Conservation (phyloP, 306 rosid genomes). For the Lablab purpureus region DNA sequence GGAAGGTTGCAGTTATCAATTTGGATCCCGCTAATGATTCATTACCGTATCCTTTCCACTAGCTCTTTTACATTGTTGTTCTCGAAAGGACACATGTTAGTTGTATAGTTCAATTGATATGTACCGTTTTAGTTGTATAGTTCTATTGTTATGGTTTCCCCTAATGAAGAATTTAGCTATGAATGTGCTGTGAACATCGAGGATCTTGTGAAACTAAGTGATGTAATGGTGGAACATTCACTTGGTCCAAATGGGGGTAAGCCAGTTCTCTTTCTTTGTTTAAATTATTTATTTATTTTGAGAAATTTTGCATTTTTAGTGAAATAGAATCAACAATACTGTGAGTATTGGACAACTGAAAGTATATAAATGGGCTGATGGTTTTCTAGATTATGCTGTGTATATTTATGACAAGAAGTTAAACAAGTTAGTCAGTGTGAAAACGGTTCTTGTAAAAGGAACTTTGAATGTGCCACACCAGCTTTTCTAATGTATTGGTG, state of each 20-base stretch:
- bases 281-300: not conserved
- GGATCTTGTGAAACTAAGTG: conserved; percentile 82
- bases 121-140: conserved; percentile 23
- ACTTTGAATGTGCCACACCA: not conserved
- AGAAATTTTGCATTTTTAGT: not conserved
- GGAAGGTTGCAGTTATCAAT: conserved; percentile 92
- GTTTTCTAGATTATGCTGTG: conserved; percentile 23
- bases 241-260: conserved; percentile 98
- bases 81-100: not conserved
- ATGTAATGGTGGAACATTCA: conserved; percentile 84
- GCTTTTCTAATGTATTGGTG: conserved; percentile 21
- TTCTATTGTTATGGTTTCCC: conserved; percentile 49
- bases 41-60: conserved; percentile 76
- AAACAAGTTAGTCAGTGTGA: not conserved
- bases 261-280: not conserved
- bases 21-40: conserved; percentile 95
- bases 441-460: conserved; percentile 13
- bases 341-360: conserved; percentile 5
- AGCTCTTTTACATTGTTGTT: not conserved
- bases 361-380: conserved; percentile 11
- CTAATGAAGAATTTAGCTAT: conserved; percentile 60
- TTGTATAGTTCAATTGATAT: conserved; percentile 23
- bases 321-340: not conserved
- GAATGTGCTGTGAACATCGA: conserved; percentile 86
- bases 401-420: not conserved